Base-by-base conservation (phyloP, 1,139 yeast genomes). In the Taphrina sp. region DNA sequence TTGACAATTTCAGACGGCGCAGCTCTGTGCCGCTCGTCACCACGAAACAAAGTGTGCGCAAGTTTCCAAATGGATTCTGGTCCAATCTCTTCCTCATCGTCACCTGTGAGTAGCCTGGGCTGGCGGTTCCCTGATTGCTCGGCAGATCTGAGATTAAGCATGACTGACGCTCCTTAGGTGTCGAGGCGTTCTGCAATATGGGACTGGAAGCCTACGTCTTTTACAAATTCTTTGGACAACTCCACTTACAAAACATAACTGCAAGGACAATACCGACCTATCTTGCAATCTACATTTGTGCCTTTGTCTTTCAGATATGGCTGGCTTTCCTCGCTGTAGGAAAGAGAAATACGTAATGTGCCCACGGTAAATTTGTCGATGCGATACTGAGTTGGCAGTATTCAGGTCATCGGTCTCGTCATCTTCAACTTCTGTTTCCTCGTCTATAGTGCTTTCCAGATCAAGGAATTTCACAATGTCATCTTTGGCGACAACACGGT, bases 261-360 rank as follows among this genome's bases (percentile, higher is more conserved):
- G 56, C 56, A 14, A 22, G 56, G 20, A 52, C 56, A 8, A 43
- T 52, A 14, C 56, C 56, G 35, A 52, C 56, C 12, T 52, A 52
- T 36, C 49, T 52, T 5, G 49, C 56, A 17, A 52, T 52, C 26
- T 52, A 42, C 56, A 52, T 52, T 12, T 42, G 29, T 29, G 56
- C 56, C n/a, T 52, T 52, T 28, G 35, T 33, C 39, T 52, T 52
- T 36, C 56, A 52, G 23, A 26, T 43, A 14, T 34, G 45, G 34
- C 36, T 52, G 19, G 56, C 56, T 10, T 33, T 52, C 20, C 17
- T 42, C 5, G 56, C 56, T 10, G 26, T 52, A 10, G 49, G 28
- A 3, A 42, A 52, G 36, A 49, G 56, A 28, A 52, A 52, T 16
- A 52, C 56, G n/a, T n/a, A n/a, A n/a, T n/a, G n/a, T n/a, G n/a